A percentile compares a stretch with the other conserved stretches of the same genome.
phyloP scores from a whole-genome alignment of 2,329 filamentous ascomycete genomes.

The Clonostachys rosea region DNA sequence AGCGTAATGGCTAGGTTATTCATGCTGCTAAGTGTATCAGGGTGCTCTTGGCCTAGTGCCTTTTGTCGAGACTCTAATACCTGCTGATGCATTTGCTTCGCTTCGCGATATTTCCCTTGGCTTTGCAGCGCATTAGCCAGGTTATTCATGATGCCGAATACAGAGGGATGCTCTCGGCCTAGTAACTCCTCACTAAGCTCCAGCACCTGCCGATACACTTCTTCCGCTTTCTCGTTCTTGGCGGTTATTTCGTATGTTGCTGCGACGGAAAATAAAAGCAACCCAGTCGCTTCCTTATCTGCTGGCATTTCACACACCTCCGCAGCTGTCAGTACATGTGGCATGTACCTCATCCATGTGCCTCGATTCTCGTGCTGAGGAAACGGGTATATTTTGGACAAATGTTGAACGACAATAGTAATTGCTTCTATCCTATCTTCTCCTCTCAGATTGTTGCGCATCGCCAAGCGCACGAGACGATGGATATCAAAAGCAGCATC shows the following conservation, averaged over 20 bases:
- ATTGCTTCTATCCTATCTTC: slow-evolving; percentile 1
- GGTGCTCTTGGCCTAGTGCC: neutral
- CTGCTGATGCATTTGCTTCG: neutral
- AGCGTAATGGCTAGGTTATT: no score
- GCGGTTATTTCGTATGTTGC: no score
- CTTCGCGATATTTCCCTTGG: neutral
- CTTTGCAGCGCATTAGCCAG: neutral
- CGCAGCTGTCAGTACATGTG: slow-evolving; percentile 9
- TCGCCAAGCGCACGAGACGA: slow-evolving; percentile 19
- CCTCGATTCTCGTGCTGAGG: slow-evolving; percentile 9
- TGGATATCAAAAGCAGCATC: slow-evolving; percentile 18
- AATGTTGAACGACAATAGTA: neutral
- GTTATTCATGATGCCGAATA: slow-evolving; percentile 4
- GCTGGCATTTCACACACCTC: neutral
- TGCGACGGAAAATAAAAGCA: no score
- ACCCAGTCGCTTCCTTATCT: neutral
- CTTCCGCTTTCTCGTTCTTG: slow-evolving; percentile 9
- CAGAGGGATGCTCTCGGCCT: neutral
- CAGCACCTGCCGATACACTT: slow-evolving; percentile 6
- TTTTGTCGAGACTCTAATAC: neutral
- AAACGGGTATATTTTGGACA: neutral
- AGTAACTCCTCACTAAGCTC: slow-evolving; percentile 3
- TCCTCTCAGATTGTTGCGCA: slow-evolving; percentile 16
- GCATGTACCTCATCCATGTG: slow-evolving; percentile 14
- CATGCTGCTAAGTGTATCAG: slow-evolving; percentile 2